These are phyloP conservation scores for Boechera retrofracta DNA, from an alignment of 345 rosid genomes.

Conservation along the genomic window DNA sequence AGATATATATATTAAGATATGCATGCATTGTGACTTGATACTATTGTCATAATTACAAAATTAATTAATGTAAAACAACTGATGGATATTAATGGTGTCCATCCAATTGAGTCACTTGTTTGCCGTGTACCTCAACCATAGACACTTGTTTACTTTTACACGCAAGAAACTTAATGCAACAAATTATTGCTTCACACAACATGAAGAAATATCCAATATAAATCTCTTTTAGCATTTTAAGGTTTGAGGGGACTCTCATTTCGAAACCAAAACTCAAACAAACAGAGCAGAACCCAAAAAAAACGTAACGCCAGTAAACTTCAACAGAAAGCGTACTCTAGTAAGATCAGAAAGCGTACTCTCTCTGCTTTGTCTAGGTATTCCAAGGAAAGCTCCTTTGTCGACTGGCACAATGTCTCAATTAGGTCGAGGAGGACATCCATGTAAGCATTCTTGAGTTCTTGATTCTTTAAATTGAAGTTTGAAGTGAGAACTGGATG, in stretches of 20 bases:
- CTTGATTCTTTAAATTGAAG: not conserved
- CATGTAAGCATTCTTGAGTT: not conserved
- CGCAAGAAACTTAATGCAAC: no score
- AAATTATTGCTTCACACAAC: no score
- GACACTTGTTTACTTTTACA: no score
- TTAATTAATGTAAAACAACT: not conserved
- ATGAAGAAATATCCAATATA: no score
- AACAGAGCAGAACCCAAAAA: no score
- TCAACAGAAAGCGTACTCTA: not conserved
- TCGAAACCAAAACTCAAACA: no score
- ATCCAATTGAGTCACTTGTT: not conserved
- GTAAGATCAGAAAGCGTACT: no score
- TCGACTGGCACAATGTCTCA: not conserved
- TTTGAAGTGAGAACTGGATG: not conserved
- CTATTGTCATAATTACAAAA: constrained; percentile 2
- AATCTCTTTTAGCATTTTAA: no score
- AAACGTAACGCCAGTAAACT: no score
- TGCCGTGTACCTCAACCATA: not conserved
- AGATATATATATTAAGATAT: constrained; percentile 8
- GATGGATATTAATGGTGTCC: constrained; percentile 4
- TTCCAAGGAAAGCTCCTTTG: not conserved
- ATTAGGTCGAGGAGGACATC: not conserved
- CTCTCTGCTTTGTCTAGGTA: not conserved
- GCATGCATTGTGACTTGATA: constrained; percentile 25
- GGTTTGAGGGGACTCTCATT: no score